These are phyloP conservation scores for Geotrichum klebahnii DNA, from an alignment of 1,139 yeast genomes.

Conservation along the genomic window DNA sequence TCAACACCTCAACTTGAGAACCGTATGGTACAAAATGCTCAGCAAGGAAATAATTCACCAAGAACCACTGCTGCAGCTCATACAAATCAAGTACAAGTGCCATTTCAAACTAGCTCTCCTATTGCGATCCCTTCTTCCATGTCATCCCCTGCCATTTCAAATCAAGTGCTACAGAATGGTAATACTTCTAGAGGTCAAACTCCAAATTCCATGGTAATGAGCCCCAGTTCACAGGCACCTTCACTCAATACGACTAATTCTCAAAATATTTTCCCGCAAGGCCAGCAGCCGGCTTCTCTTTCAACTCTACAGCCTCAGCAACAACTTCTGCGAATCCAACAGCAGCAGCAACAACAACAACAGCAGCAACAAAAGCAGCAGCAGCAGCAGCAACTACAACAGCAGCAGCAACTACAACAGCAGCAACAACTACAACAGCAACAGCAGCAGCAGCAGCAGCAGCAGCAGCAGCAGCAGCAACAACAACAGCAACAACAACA, in stretches of 20 bases:
- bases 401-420: constrained; percentile 5
- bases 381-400: constrained; percentile 9
- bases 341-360: constrained; percentile 13
- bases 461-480: constrained; percentile 17
- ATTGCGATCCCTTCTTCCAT: constrained; percentile 10
- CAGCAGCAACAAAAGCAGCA: constrained; percentile 19
- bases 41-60: background rate
- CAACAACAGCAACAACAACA: constrained; percentile 20
- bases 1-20: no score
- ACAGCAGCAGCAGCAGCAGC: constrained; percentile 12
- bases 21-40: no score
- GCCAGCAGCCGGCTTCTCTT: no score
- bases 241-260: background rate
- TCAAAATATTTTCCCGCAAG: background rate
- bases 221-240: constrained; percentile 2
- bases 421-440: constrained; percentile 21
- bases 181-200: background rate
- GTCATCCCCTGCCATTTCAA: constrained; percentile 4
- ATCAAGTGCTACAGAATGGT: background rate
- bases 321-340: constrained; percentile 20
- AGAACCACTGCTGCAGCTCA: background rate
- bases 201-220: background rate
- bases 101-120: constrained; percentile 10
- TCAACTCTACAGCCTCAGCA: constrained; percentile 20
- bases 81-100: background rate